A percentile compares a stretch with the other conserved stretches of the same genome.
These are phyloP conservation scores for Leptographium procerum DNA, from an alignment of 2,329 filamentous ascomycete genomes.

Conservation along the genomic window DNA sequence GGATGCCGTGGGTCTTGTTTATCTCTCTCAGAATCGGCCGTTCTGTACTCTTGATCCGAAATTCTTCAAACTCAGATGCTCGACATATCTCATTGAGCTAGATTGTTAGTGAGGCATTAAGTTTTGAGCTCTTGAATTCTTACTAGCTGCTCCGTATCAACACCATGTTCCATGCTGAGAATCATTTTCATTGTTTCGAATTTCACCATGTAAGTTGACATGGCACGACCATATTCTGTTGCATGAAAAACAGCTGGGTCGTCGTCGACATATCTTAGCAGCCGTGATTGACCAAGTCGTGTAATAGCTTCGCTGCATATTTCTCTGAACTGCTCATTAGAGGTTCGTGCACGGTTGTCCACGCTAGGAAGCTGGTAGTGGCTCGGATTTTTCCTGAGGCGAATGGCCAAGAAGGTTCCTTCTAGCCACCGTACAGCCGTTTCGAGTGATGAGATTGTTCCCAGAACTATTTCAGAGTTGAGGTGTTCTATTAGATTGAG, in stretches of 20 bases:
- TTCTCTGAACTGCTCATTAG: slow-evolving; percentile 54
- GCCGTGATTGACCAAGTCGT: slow-evolving; percentile 46
- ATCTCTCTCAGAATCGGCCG: slow-evolving; percentile 58
- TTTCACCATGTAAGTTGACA: slow-evolving; percentile 72
- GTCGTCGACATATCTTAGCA: slow-evolving; percentile 30
- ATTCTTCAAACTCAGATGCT: slow-evolving; percentile 60
- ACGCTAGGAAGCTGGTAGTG: slow-evolving; percentile 57
- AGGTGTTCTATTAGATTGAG: slow-evolving; percentile 71
- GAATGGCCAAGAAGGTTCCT: slow-evolving; percentile 68
- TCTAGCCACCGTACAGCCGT: slow-evolving; percentile 64
- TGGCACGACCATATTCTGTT: slow-evolving; percentile 65
- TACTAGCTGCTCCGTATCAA: slow-evolving; percentile 58
- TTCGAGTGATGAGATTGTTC: slow-evolving; percentile 53
- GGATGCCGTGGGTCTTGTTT: slow-evolving; percentile 57
- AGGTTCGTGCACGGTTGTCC: slow-evolving; percentile 32
- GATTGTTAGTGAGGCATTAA: neutral
- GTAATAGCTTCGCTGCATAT: slow-evolving; percentile 61
- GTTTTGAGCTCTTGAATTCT: slow-evolving; percentile 18
- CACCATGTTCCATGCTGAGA: slow-evolving; percentile 47
- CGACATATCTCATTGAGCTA: slow-evolving; percentile 57
- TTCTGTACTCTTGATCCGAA: slow-evolving; percentile 60
- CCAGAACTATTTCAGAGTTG: slow-evolving; percentile 72
- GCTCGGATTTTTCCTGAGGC: slow-evolving; percentile 57
- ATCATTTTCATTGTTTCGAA: slow-evolving; percentile 71
- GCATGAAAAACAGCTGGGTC: slow-evolving; percentile 39